These are phyloP conservation scores for Daldinia grandis DNA, from an alignment of 495 filamentous ascomycete species.

Conservation along the genomic window DNA sequence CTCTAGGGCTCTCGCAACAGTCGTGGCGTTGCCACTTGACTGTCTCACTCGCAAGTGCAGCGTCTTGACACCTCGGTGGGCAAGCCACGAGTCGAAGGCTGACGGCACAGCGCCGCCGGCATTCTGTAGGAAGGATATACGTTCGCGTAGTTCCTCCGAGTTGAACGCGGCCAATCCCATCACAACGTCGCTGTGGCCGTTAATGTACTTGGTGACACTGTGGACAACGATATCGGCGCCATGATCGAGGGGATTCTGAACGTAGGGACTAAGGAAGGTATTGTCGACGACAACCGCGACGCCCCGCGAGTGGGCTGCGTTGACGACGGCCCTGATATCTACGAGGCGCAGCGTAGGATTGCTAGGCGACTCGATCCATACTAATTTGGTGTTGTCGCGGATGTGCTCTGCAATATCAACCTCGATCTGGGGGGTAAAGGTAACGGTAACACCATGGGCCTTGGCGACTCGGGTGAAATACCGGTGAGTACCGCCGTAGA, in stretches of 20 bases:
- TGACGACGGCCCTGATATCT: conserved; percentile 85
- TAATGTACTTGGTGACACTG: conserved; percentile 99
- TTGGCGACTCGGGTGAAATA: conserved; percentile 99
- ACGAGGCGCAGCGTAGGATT: conserved; percentile 94
- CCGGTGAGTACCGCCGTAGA: conserved; percentile 96
- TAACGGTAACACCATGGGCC: conserved; percentile 92
- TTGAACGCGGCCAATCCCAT: conserved; percentile 99
- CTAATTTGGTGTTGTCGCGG: conserved; percentile 86
- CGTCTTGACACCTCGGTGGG: conserved; percentile 97
- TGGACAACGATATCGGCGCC: conserved; percentile 99
- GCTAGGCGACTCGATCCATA: conserved; percentile 96
- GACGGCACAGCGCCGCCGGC: conserved; percentile 95
- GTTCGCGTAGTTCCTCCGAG: conserved; percentile 75
- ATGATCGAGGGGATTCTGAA: conserved; percentile 94
- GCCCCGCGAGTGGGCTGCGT: conserved; percentile 83
- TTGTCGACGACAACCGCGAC: conserved; percentile 98
- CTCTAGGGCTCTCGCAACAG: conserved; percentile 79
- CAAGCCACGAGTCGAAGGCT: conserved; percentile 97
- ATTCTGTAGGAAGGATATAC: conserved; percentile 92
- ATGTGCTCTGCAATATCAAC: conserved; percentile 84
- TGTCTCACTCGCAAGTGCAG: conserved; percentile 91
- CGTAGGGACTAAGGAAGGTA: conserved; percentile 94
- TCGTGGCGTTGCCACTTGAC: conserved; percentile 80
- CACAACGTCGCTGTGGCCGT: conserved; percentile 95
- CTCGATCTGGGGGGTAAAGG: conserved; percentile 92